Conservation (phyloP, 2,329 filamentous ascomycete species). For the Aspergillus sp. region DNA sequence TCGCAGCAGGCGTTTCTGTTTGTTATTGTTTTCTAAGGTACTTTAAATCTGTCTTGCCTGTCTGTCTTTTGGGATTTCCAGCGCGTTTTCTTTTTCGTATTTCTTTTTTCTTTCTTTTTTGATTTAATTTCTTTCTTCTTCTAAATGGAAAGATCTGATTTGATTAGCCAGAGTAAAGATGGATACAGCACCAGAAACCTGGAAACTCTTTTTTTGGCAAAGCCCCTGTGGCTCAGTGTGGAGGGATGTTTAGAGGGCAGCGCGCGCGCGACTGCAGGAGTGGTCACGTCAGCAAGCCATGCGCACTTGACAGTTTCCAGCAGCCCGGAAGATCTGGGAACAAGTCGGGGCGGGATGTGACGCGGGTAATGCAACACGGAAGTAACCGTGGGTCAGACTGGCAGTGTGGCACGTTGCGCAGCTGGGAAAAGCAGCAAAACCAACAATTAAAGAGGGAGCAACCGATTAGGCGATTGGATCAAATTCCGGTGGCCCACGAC, state of each 20-base stretch:
- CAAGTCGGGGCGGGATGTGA: slow-evolving; percentile 21
- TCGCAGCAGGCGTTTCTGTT: slow-evolving; percentile 20
- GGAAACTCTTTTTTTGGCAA: slow-evolving; percentile 11
- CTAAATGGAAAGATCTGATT: slow-evolving; percentile 14
- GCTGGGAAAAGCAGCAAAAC: slow-evolving; percentile 17
- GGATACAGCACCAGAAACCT: slow-evolving; percentile 10
- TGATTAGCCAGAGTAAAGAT: slow-evolving; percentile 12
- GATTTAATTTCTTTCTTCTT: slow-evolving; percentile 3
- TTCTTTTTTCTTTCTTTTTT: slow-evolving; percentile 10
- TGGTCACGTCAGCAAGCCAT: slow-evolving; percentile 31
- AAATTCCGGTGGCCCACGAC: slow-evolving; percentile 19
- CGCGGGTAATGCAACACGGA: slow-evolving; percentile 33
- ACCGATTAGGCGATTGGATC: slow-evolving; percentile 19
- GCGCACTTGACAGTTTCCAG: slow-evolving; percentile 13
- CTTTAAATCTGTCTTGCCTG: not conserved
- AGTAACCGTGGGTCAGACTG: slow-evolving; percentile 34
- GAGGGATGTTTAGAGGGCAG: slow-evolving; percentile 19
- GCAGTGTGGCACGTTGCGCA: slow-evolving; percentile 35
- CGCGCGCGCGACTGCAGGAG: slow-evolving; percentile 17
- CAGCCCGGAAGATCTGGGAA: slow-evolving; percentile 17
- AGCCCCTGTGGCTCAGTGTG: slow-evolving; percentile 10
- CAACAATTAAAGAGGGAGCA: slow-evolving; percentile 10
- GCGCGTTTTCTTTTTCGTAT: slow-evolving; percentile 2
- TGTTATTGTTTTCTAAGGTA: slow-evolving; percentile 9
- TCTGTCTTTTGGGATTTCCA: not conserved